Base-by-base conservation (phyloP, 495 filamentous ascomycete species). In the Delitschia confertaspora region DNA sequence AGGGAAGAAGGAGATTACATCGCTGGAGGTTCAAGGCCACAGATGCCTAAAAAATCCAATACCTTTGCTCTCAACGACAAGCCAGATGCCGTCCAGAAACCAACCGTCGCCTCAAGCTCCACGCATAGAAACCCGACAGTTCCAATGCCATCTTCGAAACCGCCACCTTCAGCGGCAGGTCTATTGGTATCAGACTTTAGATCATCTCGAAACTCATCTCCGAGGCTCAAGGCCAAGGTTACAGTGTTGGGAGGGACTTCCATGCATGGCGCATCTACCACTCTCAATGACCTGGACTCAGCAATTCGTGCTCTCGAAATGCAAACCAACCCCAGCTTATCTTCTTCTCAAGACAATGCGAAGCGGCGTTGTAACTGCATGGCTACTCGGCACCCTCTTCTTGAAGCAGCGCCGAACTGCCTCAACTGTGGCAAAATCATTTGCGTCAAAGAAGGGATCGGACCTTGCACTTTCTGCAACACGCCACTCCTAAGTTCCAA, bases 391-490 rank as follows among this genome's bases (percentile, higher is more conserved):
- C 91, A 98, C 55, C 83, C 93, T 3, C 69, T 95, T 7, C 78
- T 95, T 8, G 73, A 72, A 7, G 84, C 88, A 0, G 85, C 88
- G 0, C 91, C 93, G 2, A 98, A 96, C 59, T 98, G 91, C 51
- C 68, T 91, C 14, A 79, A 74, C 50, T 98, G 91, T 59, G 91
- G 91, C 39, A 95, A 96, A 62, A 86, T 98, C n/a, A 80, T 96
- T 39, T 98, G 91, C 62, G 76, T 93, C 9, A 84, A 93, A 53
- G 87, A 98, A 58, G 91, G 91, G 1, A 70, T 95, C 3, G 91
- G 89, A 1, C 91, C 91, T 1, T 98, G 91, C 60, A 95, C 91
- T 5, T 95, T 93, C 57, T 98, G 91, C 67, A 72, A 71, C 2
- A 68, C 71, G 2, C 79, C 86, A 0, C 69, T 98, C 6, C 66